phyloP scores from a whole-genome alignment of 352 stramenopile species.

The Globisporangium takayamanum region DNA sequence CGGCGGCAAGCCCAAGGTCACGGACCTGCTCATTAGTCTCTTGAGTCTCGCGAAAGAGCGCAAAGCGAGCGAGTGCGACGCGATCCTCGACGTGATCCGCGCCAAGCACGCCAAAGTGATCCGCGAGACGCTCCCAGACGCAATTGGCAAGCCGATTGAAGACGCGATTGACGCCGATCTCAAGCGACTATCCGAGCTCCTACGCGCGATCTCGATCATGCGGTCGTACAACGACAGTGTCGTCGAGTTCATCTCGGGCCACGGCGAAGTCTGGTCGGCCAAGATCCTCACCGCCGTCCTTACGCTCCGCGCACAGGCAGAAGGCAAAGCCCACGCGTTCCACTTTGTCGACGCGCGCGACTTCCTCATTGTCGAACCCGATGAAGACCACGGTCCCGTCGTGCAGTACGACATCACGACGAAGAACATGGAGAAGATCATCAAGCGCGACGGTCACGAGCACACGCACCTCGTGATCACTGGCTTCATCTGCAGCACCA shows the following conservation, averaged over 20 bases:
- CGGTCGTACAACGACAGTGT: slow-evolving; percentile 81
- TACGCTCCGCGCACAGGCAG: slow-evolving; percentile 27
- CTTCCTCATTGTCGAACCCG: slow-evolving; percentile 75
- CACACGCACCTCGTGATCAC: slow-evolving; percentile 91
- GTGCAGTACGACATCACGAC: slow-evolving; percentile 73
- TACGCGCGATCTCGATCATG: slow-evolving; percentile 87
- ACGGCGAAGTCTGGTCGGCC: slow-evolving; percentile 94
- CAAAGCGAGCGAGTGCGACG: slow-evolving; percentile 59
- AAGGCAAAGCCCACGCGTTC: slow-evolving; percentile 65
- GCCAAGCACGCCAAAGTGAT: slow-evolving; percentile 81
- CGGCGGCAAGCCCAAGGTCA: slow-evolving; percentile 95
- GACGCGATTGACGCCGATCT: slow-evolving; percentile 57
- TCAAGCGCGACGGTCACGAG: slow-evolving; percentile 28
- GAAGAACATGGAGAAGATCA: slow-evolving; percentile 53
- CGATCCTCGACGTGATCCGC: slow-evolving; percentile 62
- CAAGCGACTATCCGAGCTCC: slow-evolving; percentile 64
- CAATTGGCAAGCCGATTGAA: slow-evolving; percentile 49
- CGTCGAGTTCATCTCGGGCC: slow-evolving; percentile 92
- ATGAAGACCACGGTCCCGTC: slow-evolving; percentile 70
- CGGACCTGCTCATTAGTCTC: slow-evolving; percentile 91
- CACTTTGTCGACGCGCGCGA: slow-evolving; percentile 91
- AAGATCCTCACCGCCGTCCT: slow-evolving; percentile 87
- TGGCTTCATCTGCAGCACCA: slow-evolving; percentile 95
- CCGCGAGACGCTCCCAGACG: slow-evolving; percentile 37
- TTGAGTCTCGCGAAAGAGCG: slow-evolving; percentile 85